A percentile compares a stretch with the other conserved stretches of the same genome.
phyloP scores from a whole-genome alignment of 2,329 filamentous ascomycete genomes.

The Claviceps lovelessii region DNA sequence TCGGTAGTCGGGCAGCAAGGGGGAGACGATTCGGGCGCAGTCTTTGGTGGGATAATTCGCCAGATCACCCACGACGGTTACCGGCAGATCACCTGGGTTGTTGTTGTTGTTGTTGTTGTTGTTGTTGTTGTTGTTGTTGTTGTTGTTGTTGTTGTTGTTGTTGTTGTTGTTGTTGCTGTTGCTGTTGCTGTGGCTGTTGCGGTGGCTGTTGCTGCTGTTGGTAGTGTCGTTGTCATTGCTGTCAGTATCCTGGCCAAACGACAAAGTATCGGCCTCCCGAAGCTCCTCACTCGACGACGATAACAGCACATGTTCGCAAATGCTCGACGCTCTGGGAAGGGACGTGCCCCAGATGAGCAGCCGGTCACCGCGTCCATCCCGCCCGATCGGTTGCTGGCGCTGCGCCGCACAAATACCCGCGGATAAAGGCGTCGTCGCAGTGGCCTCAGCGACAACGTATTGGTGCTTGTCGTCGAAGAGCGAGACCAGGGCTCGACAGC shows the following conservation, averaged over 20 bases:
- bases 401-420: slow-evolving; percentile 6
- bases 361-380: neutral
- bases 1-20: slow-evolving; percentile 9
- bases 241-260: neutral
- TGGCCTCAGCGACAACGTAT: slow-evolving; percentile 37
- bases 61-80: slow-evolving; percentile 22
- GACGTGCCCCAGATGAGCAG: slow-evolving; percentile 19
- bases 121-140: neutral
- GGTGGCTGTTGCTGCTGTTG: neutral
- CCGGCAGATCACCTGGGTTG: slow-evolving; percentile 12
- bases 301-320: slow-evolving; percentile 16
- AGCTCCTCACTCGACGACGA: neutral
- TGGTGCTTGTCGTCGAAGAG: slow-evolving; percentile 35
- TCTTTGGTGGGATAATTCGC: slow-evolving; percentile 16
- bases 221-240: too few relatives aligned
- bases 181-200: too few relatives aligned
- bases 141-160: neutral
- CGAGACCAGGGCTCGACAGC: slow-evolving; percentile 30
- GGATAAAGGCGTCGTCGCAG: slow-evolving; percentile 23
- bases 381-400: slow-evolving; percentile 1
- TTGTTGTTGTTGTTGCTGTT: neutral
- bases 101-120: neutral
- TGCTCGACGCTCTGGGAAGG: slow-evolving; percentile 16
- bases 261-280: neutral
- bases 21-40: slow-evolving; percentile 10